Base-by-base conservation (phyloP, 2,329 filamentous ascomycete genomes). In the Penicillium sp. region DNA sequence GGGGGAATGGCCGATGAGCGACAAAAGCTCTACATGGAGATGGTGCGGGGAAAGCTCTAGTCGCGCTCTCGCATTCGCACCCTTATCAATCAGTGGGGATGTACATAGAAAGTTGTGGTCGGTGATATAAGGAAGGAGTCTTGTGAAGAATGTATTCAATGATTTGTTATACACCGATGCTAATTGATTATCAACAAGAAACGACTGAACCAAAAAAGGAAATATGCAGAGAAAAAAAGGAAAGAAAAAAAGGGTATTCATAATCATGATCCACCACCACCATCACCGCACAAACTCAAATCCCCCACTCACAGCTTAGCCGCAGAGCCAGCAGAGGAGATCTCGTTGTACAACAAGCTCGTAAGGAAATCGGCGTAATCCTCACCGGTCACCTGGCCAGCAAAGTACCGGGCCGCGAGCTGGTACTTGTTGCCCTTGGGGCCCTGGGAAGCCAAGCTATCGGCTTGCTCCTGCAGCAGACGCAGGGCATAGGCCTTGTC, bases 341-440 rank as follows among this genome's bases (percentile, higher is more conserved):
- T 77, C 69, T 77, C 75, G 33, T 77, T 91, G 79, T 96, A 96
- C 54, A 97, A 80, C 68, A 97, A 80, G 55, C 90, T 95, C 64
- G 70, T 97, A 82, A 99, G 80, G 82, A 98, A 98, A 78, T 99
- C 95, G 13, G 93, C 93, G 77, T 98, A 98, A 69, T 97, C 93
- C 83, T 98, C 95, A 59, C 95, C 95, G 3, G 94, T 98, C 60
- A 98, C 90, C 83, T 99, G 95, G 49, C 87, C 83, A 37, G 91
- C 87, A 74, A 98, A 97, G 81, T 98, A 98, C 79, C 96, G 89
- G 1, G 92, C 92, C 0, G 95, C 95, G 56, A 97, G 85, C 62
- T 89, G 87, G 81, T 84, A 97, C 84, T 97, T 97, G 84, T 97
- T 95, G 59, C 93, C 93, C 83, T 91, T 90, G 54, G 89, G 86